Conservation (phyloP, 768 basidiomycete genomes). For the Leccinum arenicola region DNA sequence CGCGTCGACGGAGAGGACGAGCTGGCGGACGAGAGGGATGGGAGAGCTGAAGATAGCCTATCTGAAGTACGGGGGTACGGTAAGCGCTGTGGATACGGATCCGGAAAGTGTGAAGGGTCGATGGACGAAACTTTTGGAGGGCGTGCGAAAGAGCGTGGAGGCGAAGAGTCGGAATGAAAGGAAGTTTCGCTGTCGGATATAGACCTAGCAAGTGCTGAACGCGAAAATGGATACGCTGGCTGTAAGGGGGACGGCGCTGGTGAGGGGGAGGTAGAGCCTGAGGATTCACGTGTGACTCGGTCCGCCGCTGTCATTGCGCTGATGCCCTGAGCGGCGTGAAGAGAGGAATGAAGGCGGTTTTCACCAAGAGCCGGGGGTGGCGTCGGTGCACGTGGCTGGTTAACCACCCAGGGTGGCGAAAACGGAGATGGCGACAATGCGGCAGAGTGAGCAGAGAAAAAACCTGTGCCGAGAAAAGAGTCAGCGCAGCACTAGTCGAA, state of each 20-base stretch:
- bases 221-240: constrained; percentile 24
- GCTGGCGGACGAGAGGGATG: constrained; percentile 65
- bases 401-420: constrained; percentile 29
- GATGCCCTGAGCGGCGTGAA: constrained; percentile 16
- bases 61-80: constrained; percentile 40
- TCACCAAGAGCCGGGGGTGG: constrained; percentile 27
- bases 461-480: constrained; percentile 25
- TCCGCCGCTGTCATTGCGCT: constrained; percentile 21
- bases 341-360: constrained; percentile 27
- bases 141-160: constrained; percentile 38
- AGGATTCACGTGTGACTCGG: constrained; percentile 6
- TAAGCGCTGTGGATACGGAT: constrained; percentile 64
- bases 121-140: constrained; percentile 45
- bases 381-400: constrained; percentile 41
- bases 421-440: constrained; percentile 34
- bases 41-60: constrained; percentile 39
- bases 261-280: constrained; percentile 15
- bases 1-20: constrained; percentile 71
- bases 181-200: constrained; percentile 40
- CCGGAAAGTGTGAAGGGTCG: constrained; percentile 68
- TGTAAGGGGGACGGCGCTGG: constrained; percentile 25
- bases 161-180: constrained; percentile 36
- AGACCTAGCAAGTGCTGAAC: constrained; percentile 37
- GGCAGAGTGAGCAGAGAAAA: constrained; percentile 29
- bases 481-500: constrained; percentile 18